phyloP scores from a whole-genome alignment of 345 rosid species.

The Gynandropsis gynandra region DNA sequence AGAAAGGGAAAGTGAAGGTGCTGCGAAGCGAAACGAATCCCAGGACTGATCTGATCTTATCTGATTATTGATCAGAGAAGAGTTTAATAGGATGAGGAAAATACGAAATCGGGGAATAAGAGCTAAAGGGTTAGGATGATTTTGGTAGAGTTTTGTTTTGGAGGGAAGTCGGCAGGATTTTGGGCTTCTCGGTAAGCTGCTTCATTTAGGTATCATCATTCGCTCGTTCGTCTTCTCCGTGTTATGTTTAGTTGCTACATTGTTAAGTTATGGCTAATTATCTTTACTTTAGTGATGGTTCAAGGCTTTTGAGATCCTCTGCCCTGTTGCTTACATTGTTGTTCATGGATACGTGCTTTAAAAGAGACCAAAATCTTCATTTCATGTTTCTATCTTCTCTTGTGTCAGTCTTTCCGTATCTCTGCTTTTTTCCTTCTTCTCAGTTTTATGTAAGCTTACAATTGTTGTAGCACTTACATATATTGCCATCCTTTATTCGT shows the following conservation, averaged over 20 bases:
- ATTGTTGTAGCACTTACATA: too few species aligned
- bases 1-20: constrained; percentile 61
- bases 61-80: constrained; percentile 2
- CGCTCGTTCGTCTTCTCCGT: constrained; percentile 5
- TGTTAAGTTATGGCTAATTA: constrained; percentile 20
- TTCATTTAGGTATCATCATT: constrained; percentile 14
- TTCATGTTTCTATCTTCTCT: too few species aligned
- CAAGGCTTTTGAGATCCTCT: too few species aligned
- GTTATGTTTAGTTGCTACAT: not conserved
- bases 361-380: too few species aligned
- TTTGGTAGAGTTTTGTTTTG: constrained; percentile 13
- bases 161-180: constrained; percentile 6
- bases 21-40: constrained; percentile 48
- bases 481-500: too few species aligned
- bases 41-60: constrained; percentile 32
- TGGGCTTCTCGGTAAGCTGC: constrained; percentile 6
- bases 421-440: too few species aligned
- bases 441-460: too few species aligned
- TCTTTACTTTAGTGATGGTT: constrained; percentile 12
- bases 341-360: too few species aligned
- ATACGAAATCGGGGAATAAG: constrained; percentile 21
- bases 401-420: too few species aligned
- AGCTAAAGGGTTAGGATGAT: constrained; percentile 22
- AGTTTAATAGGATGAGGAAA: constrained; percentile 18
- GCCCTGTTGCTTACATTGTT: too few species aligned